phyloP scores from a whole-genome alignment of 257 asterid genomes.

The Nicotiana attenuata region DNA sequence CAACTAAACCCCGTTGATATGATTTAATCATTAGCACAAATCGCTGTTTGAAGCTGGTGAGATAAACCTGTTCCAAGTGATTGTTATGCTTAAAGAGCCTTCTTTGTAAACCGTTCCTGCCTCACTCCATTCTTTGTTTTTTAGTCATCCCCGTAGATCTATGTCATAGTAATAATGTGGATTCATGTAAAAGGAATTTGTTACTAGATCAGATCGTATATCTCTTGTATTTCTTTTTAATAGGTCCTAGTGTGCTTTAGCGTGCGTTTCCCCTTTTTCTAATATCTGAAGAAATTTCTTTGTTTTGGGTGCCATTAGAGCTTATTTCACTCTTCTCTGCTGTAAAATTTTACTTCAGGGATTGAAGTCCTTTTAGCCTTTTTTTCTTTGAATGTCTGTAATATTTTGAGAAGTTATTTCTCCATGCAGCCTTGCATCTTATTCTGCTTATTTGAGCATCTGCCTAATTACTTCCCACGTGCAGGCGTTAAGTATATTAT shows the following conservation, averaged over 20 bases:
- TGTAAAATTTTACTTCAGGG: not conserved
- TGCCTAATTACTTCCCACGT: constrained; percentile 16
- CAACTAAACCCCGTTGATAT: not conserved
- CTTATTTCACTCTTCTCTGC: not conserved
- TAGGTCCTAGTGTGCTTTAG: not conserved
- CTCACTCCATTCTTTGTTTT: not conserved
- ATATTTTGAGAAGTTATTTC: not conserved
- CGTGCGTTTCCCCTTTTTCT: not conserved
- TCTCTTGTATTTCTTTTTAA: not conserved
- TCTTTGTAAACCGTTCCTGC: not conserved
- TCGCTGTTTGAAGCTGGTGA: not conserved
- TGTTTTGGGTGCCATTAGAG: not conserved
- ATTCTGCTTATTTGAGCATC: constrained; percentile 6
- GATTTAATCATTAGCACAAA: not conserved
- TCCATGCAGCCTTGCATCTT: not conserved
- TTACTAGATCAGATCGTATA: not conserved
- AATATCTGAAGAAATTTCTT: not conserved
- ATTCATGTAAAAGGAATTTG: not conserved
- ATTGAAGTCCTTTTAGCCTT: not conserved
- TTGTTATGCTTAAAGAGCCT: not conserved
- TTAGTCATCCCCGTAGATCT: not conserved
- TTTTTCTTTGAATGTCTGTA: not conserved
- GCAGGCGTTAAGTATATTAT: constrained; percentile 69
- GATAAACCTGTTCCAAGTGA: not conserved
- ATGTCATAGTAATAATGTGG: not conserved